Conservation (phyloP, 2,329 filamentous ascomycete genomes). For the Penicillium sp. region DNA sequence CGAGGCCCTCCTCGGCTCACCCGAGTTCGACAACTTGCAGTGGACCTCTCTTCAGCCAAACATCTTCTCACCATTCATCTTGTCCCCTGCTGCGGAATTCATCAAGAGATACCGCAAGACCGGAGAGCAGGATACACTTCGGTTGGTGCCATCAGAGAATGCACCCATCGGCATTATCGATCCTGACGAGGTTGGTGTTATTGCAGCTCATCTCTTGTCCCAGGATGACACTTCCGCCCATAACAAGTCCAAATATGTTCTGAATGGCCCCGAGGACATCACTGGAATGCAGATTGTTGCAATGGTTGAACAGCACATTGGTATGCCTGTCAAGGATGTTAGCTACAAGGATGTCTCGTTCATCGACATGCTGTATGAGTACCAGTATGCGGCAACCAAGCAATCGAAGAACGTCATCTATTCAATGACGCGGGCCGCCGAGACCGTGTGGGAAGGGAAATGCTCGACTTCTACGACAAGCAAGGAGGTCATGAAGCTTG, state of each 20-base stretch:
- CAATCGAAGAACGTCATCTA: conserved; percentile 34
- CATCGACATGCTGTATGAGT: conserved; percentile 28
- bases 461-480: conserved; percentile 29
- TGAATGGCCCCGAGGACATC: conserved; percentile 48
- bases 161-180: conserved; percentile 38
- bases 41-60: conserved; percentile 51
- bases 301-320: conserved; percentile 43
- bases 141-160: conserved; percentile 33
- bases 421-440: conserved; percentile 30
- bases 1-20: conserved; percentile 41
- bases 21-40: conserved; percentile 39
- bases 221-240: conserved; percentile 34
- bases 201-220: conserved; percentile 42
- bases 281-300: conserved; percentile 40
- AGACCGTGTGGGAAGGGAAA: conserved; percentile 38
- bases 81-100: conserved; percentile 31
- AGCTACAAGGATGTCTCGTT: conserved; percentile 36
- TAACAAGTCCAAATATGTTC: conserved; percentile 40
- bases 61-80: conserved; percentile 28
- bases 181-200: conserved; percentile 37
- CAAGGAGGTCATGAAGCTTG: conserved; percentile 35
- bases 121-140: conserved; percentile 36
- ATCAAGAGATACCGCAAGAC: conserved; percentile 41
- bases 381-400: conserved; percentile 5
- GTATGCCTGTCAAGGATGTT: conserved; percentile 31